These are phyloP conservation scores for Xylaria intraflava DNA, from an alignment of 495 filamentous ascomycete species.

Conservation along the genomic window DNA sequence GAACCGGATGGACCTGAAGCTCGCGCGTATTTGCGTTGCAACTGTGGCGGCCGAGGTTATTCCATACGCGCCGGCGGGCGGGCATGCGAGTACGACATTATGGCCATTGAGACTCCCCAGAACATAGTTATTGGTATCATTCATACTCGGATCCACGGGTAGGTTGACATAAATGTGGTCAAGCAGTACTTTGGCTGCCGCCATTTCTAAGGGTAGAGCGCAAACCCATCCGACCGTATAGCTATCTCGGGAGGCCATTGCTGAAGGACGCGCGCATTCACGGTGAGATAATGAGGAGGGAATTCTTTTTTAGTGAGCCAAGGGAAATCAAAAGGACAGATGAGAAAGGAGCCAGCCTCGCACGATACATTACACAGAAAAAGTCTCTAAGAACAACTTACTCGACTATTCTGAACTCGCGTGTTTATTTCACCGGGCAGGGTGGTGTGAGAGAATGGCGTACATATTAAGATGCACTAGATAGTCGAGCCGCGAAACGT, in stretches of 20 bases:
- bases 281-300: too few relatives aligned
- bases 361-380: too few relatives aligned
- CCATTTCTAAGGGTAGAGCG: slow-evolving; percentile 29
- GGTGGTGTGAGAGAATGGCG: too few relatives aligned
- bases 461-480: too few relatives aligned
- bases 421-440: too few relatives aligned
- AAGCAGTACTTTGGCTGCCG: slow-evolving; percentile 29
- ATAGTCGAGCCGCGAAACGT: too few relatives aligned
- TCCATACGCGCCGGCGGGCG: neutral
- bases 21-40: neutral
- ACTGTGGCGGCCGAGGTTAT: neutral
- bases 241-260: slow-evolving; percentile 11
- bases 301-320: too few relatives aligned
- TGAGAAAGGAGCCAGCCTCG: too few relatives aligned
- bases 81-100: neutral
- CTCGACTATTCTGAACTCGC: too few relatives aligned
- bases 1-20: slow-evolving; percentile 15
- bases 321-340: too few relatives aligned
- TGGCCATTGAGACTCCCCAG: neutral
- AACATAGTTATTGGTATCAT: slow-evolving; percentile 5
- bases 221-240: slow-evolving; percentile 37
- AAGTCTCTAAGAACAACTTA: too few relatives aligned
- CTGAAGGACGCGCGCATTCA: too few relatives aligned
- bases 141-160: slow-evolving; percentile 8
- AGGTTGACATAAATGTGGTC: slow-evolving; percentile 25